Percentiles rank a stretch among this genome's conserved stretches.
phyloP scores from a whole-genome alignment of 2,329 filamentous ascomycete genomes.

The Cyphellophora europaea region DNA sequence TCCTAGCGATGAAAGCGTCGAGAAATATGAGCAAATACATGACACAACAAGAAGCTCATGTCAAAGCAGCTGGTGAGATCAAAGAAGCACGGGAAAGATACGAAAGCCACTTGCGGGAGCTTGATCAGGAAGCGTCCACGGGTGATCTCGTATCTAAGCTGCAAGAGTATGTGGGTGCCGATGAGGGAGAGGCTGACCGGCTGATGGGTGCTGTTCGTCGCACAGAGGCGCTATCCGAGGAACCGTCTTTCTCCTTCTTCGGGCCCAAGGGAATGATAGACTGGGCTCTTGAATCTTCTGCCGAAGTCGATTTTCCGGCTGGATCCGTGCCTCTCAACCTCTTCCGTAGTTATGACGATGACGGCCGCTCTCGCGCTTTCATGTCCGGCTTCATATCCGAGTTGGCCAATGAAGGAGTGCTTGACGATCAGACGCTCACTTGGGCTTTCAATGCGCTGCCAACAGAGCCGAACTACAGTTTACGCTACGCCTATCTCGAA shows the following conservation, averaged over 20 bases:
- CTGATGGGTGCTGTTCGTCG: conserved; percentile 49
- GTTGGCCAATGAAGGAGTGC: conserved; percentile 33
- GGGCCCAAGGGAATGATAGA: conserved; percentile 17
- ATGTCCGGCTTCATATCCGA: conserved; percentile 53
- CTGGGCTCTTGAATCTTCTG: conserved; percentile 18
- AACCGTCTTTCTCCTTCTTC: conserved; percentile 52
- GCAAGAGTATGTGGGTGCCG: conserved; percentile 21
- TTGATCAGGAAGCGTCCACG: conserved; percentile 31
- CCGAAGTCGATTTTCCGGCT: conserved; percentile 25
- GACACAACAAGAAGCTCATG: conserved; percentile 48
- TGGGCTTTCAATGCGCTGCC: conserved; percentile 46
- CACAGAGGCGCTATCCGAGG: conserved; percentile 48
- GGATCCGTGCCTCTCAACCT: conserved; percentile 22
- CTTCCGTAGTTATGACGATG: conserved; percentile 25
- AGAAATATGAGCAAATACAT: conserved; percentile 9
- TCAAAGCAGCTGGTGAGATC: conserved; percentile 50
- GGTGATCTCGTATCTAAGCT: conserved; percentile 10
- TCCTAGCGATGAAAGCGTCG: conserved; percentile 12
- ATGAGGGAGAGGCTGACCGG: conserved; percentile 32
- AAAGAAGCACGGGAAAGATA: conserved; percentile 35
- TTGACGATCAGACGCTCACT: conserved; percentile 56
- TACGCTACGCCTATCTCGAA: conserved; percentile 53
- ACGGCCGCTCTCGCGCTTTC: conserved; percentile 50
- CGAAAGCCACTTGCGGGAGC: conserved; percentile 18
- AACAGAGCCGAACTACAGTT: conserved; percentile 43